Evolutionary conservation across 148 eudicot genomes (phyloP).

Genomic region (Cornus kousa): DNA sequence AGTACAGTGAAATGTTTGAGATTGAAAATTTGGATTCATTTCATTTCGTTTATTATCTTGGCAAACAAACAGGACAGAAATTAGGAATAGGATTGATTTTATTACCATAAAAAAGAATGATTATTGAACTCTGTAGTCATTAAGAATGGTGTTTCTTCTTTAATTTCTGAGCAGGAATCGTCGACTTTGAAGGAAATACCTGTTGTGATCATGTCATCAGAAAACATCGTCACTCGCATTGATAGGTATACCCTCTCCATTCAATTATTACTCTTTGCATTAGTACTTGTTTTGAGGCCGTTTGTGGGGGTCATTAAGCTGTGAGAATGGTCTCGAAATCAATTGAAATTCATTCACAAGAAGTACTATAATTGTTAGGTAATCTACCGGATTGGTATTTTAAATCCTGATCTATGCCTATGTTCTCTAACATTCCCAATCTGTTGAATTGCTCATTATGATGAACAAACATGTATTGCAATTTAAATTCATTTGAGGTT

Average conservation of each 20-base stretch:
- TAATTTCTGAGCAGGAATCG: constrained; percentile 36
- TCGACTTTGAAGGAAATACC: constrained; percentile 48
- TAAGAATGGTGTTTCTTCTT: constrained; percentile 7
- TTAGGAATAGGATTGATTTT: too few relatives aligned
- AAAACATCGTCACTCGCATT: constrained; percentile 51
- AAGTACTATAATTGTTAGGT: neutral
- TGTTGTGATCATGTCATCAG: constrained; percentile 69
- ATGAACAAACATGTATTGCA: too few relatives aligned
- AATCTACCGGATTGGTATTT: neutral
- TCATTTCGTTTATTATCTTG: neutral
- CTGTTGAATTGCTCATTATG: too few relatives aligned
- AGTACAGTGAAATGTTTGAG: neutral
- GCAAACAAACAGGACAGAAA: too few relatives aligned
- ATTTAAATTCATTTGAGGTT: too few relatives aligned
- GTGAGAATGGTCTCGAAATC: too few relatives aligned
- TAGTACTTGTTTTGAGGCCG: too few relatives aligned
- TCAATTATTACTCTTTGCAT: neutral
- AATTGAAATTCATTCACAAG: neutral
- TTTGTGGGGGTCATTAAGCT: too few relatives aligned
- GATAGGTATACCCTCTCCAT: constrained; percentile 37
- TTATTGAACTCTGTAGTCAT: neutral
- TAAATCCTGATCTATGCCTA: neutral
- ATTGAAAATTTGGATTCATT: neutral
- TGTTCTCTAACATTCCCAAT: too few relatives aligned
- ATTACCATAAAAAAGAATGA: too few relatives aligned